Evolutionary conservation across 768 basidiomycete species (phyloP).

Genomic region (Russula foetens): DNA sequence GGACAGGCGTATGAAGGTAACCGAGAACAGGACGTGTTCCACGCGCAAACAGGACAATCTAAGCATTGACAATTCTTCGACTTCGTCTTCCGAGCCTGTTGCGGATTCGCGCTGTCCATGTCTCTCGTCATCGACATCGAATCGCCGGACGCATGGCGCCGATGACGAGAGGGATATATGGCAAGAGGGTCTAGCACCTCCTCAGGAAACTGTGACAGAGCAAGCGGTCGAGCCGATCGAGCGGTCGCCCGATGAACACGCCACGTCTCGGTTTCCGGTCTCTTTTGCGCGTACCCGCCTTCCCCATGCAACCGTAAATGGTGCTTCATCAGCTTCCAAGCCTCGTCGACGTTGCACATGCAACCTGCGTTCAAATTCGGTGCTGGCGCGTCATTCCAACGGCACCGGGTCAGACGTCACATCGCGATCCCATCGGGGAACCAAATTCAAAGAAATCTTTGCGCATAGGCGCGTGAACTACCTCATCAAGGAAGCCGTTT

Average conservation of each 20-base stretch:
- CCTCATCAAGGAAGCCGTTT: background rate
- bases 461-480: background rate
- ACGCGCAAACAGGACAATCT: background rate
- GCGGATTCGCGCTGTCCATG: background rate
- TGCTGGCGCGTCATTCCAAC: background rate
- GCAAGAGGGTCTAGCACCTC: background rate
- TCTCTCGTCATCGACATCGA: background rate
- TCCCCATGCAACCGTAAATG: background rate
- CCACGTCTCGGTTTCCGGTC: conserved; percentile 10
- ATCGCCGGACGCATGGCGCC: background rate
- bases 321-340: background rate
- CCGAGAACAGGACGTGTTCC: background rate
- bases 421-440: background rate
- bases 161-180: background rate
- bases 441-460: background rate
- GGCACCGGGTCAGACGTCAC: background rate
- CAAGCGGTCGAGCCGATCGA: background rate
- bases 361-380: background rate
- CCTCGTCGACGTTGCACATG: background rate
- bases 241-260: background rate
- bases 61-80: background rate
- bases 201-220: background rate
- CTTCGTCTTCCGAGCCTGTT: background rate
- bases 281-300: conserved; percentile 5
- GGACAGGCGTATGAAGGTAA: background rate